Conservation (phyloP, 331 rosid genomes). For the Malus hybrid region DNA sequence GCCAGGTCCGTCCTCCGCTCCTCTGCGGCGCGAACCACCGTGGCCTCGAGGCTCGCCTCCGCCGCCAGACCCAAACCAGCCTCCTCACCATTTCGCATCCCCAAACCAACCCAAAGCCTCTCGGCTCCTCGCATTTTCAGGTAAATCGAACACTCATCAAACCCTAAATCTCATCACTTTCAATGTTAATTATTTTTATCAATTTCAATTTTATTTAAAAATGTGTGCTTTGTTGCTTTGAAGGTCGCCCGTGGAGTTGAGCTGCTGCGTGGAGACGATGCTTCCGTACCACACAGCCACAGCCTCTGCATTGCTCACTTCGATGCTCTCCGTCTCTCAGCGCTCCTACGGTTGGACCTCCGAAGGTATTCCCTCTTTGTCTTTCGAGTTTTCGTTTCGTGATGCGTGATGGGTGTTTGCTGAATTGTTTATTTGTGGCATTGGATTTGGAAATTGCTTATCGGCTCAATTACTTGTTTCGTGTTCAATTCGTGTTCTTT, state of each 20-base stretch:
- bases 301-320: constrained; percentile 84
- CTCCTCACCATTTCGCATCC: constrained; percentile 37
- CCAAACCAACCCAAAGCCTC: constrained; percentile 50
- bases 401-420: not conserved
- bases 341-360: constrained; percentile 52
- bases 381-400: not conserved
- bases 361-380: constrained; percentile 46
- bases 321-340: constrained; percentile 72
- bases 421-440: not conserved
- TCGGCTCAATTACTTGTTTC: not conserved
- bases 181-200: not conserved
- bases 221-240: not conserved
- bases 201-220: not conserved
- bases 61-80: constrained; percentile 42
- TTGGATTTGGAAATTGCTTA: not conserved
- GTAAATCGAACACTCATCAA: constrained; percentile 23
- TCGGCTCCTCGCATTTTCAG: constrained; percentile 54
- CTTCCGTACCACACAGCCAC: constrained; percentile 82
- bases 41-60: constrained; percentile 28
- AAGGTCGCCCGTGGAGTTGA: constrained; percentile 75
- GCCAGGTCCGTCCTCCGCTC: constrained; percentile 77
- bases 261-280: constrained; percentile 68
- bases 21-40: constrained; percentile 34
- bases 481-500: not conserved
- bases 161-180: not conserved